Evolutionary conservation across 805 yeast species (phyloP), one percentile per base, ranked within the genome.

Genomic region (Hanseniaspora jakobsenii): DNA sequence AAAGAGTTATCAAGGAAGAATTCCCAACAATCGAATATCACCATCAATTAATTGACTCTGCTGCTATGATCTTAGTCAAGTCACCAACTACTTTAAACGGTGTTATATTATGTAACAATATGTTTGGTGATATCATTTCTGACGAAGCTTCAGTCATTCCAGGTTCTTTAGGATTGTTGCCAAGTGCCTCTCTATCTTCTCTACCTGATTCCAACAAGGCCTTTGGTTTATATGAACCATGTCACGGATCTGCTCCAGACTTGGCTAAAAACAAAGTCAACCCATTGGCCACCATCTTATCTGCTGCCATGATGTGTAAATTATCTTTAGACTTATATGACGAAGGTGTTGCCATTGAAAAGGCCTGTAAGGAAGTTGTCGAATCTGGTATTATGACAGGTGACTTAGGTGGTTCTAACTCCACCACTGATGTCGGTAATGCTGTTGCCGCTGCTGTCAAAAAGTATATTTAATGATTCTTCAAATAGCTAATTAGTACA

Each of bases 61-160:
- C 98, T 43, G 97, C 98, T 40, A 91, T 91, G 98, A 89, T 89
- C 59, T 69, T 91, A 55, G 82, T 91, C 55, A 86, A 91, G 66
- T 77, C 74, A 50, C 98, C 98, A 56, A 81, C 87, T 34, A 78
- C 78, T 54, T 73, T 91, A 60, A 91, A 91, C 61, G 98, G 98
- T 65, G 73, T 91, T 41, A 77, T 91, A 40, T 76, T 91, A 60
- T 89, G 97, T 36, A 78, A 81, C 56, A 91, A 91, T 69, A 89
- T 91, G 94, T 91, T 91, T 63, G 98, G 98, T 59, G 98, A 91
- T 63, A 91, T 91, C 63, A 84, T 91, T 56, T 82, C 94, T 47
- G 98, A 91, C 63, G 98, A 91, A 69, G 96, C 97, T 24, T 81
- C 94, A 16, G 96, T 87, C 39, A 91, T 91, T 55, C 98, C 98